Evolutionary conservation across 768 basidiomycete species (phyloP).

Genomic region (Rhodotorula kratochvilovae): DNA sequence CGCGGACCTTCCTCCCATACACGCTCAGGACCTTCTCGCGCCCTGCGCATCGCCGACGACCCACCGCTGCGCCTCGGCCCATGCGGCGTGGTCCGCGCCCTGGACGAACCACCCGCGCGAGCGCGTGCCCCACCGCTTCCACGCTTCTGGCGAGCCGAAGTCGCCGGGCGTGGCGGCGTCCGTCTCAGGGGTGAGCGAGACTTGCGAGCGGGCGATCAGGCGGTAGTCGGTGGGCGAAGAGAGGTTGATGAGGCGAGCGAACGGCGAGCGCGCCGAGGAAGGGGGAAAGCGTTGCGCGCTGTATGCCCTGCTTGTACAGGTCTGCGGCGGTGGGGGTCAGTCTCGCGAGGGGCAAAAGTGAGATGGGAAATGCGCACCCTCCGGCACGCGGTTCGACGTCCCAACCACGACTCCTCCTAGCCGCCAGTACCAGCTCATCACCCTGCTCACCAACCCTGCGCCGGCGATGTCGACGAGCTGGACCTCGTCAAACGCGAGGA

Average conservation of each 20-base stretch:
- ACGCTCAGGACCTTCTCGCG: constrained; percentile 48
- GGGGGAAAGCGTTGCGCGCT: constrained; percentile 57
- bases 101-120: constrained; percentile 40
- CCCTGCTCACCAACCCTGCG: constrained; percentile 55
- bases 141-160: constrained; percentile 30
- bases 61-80: constrained; percentile 34
- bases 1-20: constrained; percentile 53
- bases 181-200: background rate
- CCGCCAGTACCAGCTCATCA: constrained; percentile 62
- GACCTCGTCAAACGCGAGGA: constrained; percentile 60
- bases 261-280: constrained; percentile 58
- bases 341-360: no score
- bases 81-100: constrained; percentile 34
- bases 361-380: constrained; percentile 31
- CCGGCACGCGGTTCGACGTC: constrained; percentile 44
- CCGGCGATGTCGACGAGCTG: constrained; percentile 62
- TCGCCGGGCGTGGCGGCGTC: constrained; percentile 21
- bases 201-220: constrained; percentile 20
- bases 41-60: constrained; percentile 31
- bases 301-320: constrained; percentile 59
- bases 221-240: constrained; percentile 55
- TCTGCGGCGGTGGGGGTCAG: constrained; percentile 49
- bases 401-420: constrained; percentile 58
- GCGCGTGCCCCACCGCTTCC: constrained; percentile 35
- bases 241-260: constrained; percentile 56